These are phyloP conservation scores for Puccinia triticina DNA, from an alignment of 1,284 basidiomycete species.

Conservation along the genomic window DNA sequence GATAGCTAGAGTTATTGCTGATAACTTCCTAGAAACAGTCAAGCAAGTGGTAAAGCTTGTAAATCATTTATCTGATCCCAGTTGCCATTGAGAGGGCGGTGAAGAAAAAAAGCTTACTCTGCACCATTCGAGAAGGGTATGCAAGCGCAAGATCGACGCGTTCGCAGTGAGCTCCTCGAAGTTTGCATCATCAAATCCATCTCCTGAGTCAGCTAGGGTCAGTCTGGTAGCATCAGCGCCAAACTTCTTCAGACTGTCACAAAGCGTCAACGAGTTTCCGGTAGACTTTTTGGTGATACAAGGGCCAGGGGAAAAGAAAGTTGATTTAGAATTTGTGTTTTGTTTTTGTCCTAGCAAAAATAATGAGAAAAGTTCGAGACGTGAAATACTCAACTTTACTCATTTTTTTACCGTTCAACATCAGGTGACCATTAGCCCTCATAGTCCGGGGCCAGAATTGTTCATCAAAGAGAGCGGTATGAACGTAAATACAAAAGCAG, in stretches of 20 bases:
- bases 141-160: slow-evolving; percentile 90
- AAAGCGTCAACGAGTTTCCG: slow-evolving; percentile 80
- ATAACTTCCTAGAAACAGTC: slow-evolving; percentile 33
- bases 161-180: slow-evolving; percentile 99
- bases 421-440: slow-evolving; percentile 93
- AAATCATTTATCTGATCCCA: neutral
- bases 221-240: slow-evolving; percentile 90
- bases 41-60: neutral
- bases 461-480: slow-evolving; percentile 90
- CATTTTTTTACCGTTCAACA: slow-evolving; percentile 99
- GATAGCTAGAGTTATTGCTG: slow-evolving; percentile 25
- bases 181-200: slow-evolving; percentile 95
- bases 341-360: no score
- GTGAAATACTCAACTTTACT: slow-evolving; percentile 60
- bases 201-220: slow-evolving; percentile 92
- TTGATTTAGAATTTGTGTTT: neutral
- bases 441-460: slow-evolving; percentile 90
- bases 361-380: neutral
- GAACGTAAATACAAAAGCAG: slow-evolving; percentile 92
- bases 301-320: neutral
- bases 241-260: slow-evolving; percentile 79
- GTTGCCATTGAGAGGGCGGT: no score
- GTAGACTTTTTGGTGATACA: slow-evolving; percentile 71
- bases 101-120: slow-evolving; percentile 67
- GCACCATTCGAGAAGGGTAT: slow-evolving; percentile 90